These are phyloP conservation scores for Amauroascus niger DNA, from an alignment of 2,329 filamentous ascomycete genomes.

Conservation along the genomic window DNA sequence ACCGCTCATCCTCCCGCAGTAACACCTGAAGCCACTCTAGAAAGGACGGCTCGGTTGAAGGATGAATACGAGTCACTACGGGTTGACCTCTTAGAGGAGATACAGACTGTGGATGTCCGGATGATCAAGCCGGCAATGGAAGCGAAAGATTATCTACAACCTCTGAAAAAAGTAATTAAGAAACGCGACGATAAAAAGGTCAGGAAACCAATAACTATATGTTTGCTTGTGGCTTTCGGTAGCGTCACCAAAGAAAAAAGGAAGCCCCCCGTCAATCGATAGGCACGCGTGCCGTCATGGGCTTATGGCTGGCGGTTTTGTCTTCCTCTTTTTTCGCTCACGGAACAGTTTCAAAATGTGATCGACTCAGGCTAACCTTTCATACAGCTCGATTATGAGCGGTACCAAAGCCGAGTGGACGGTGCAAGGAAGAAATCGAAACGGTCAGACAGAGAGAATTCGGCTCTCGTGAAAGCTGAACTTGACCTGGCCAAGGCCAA, in stretches of 20 bases:
- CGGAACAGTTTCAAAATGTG: background rate
- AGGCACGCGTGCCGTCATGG: background rate
- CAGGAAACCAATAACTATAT: background rate
- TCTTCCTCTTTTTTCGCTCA: background rate
- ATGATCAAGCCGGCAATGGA: slow-evolving; percentile 61
- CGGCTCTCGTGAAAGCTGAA: slow-evolving; percentile 60
- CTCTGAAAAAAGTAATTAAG: slow-evolving; percentile 73
- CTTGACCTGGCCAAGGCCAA: slow-evolving; percentile 55
- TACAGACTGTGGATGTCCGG: slow-evolving; percentile 58
- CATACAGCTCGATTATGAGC: slow-evolving; percentile 62
- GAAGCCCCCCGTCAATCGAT: background rate
- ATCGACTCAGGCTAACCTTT: background rate
- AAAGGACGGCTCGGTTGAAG: slow-evolving; percentile 55
- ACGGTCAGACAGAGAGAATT: slow-evolving; percentile 63
- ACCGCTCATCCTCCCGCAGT: slow-evolving; percentile 46
- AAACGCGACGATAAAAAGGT: slow-evolving; percentile 71
- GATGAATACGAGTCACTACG: slow-evolving; percentile 61
- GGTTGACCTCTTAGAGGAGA: slow-evolving; percentile 60
- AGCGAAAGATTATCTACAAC: slow-evolving; percentile 58
- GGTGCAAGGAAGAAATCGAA: slow-evolving; percentile 60
- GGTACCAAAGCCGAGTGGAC: slow-evolving; percentile 61
- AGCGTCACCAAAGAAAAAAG: background rate
- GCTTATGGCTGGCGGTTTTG: background rate
- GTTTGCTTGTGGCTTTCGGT: background rate
- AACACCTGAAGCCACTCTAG: slow-evolving; percentile 55